Base-by-base conservation (phyloP, 441 rosid species). In the Populus hybrid region DNA sequence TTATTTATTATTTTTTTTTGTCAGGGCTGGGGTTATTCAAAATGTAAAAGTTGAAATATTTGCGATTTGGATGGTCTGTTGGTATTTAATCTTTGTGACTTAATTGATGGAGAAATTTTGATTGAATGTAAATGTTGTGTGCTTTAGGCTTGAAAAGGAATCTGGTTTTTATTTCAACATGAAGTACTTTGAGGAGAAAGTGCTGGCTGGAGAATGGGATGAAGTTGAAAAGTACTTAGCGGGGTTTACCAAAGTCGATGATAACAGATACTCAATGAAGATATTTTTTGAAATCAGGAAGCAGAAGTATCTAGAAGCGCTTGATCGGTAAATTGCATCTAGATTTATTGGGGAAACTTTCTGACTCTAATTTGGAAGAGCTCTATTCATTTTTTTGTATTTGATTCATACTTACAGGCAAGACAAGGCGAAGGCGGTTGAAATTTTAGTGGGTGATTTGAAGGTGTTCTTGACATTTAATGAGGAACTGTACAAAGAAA, bases 221-320 rank as follows among this genome's bases (percentile, higher is more conserved):
- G 95, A 90, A 84, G 91, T 94, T 31, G 99, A 94, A 84, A 89
- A 88, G 68, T 93, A 94, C 83, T 84, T 94, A 80, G 74, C 94
- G 1, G 97, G 99, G 7, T 94, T 88, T 84, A 94, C 99, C 12
- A 94, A 93, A 85, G 90, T 93, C 21, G 97, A 94, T 8, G 99
- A 94, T 81, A 94, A 93, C 78, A 84, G 93, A 77, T 92, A 92
- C 83, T 94, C 99, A 6, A 94, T 88, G 97, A 93, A 90, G 88
- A 93, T 94, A 59, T 92, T 90, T 84, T 94, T 94, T 83, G 99
- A 94, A 82, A 94, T 94, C 76, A 89, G 97, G 88, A 94, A 94
- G 89, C 99, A 94, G 81, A 93, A 94, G 85, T 94, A 94, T 84
- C 93, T 94, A 10, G 99, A 94, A 83, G 99, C 99, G 10, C 97